Conservation (phyloP, 495 filamentous ascomycete genomes). For the Neurospora sp. region DNA sequence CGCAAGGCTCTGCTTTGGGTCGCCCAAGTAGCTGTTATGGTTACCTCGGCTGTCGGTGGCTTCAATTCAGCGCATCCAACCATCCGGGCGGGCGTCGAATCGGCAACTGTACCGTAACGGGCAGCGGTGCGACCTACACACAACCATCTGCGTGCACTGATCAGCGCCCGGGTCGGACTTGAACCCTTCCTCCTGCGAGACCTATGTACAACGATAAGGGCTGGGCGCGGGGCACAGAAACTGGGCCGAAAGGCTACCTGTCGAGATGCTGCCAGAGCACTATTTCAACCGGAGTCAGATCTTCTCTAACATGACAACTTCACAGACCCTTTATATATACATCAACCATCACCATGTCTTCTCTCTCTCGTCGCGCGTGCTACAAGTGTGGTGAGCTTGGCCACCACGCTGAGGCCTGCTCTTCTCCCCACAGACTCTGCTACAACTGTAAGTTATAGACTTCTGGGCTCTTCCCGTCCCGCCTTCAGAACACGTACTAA, state of each 20-base stretch:
- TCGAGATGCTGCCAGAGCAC: neutral
- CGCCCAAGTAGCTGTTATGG: neutral
- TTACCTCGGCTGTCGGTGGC: neutral
- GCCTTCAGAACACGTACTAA: slow-evolving; percentile 1
- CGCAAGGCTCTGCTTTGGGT: neutral
- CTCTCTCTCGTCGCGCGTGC: slow-evolving; percentile 93
- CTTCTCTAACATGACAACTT: neutral
- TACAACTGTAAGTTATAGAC: slow-evolving; percentile 70
- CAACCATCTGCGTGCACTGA: neutral
- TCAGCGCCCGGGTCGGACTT: neutral
- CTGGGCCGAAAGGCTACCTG: neutral
- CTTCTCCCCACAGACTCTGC: slow-evolving; percentile 92
- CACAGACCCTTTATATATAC: neutral
- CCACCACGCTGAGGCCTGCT: slow-evolving; percentile 97
- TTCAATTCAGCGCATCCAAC: neutral
- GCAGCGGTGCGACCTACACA: neutral
- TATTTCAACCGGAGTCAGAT: neutral
- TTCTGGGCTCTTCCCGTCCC: neutral
- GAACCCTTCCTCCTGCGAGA: neutral
- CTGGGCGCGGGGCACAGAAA: neutral
- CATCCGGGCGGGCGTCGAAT: neutral
- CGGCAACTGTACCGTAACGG: neutral
- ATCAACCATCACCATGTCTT: slow-evolving; percentile 54
- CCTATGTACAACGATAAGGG: neutral
- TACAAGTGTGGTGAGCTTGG: slow-evolving; percentile 99